Base-by-base conservation (phyloP, 306 rosid genomes). In the Rosa lucieae region DNA sequence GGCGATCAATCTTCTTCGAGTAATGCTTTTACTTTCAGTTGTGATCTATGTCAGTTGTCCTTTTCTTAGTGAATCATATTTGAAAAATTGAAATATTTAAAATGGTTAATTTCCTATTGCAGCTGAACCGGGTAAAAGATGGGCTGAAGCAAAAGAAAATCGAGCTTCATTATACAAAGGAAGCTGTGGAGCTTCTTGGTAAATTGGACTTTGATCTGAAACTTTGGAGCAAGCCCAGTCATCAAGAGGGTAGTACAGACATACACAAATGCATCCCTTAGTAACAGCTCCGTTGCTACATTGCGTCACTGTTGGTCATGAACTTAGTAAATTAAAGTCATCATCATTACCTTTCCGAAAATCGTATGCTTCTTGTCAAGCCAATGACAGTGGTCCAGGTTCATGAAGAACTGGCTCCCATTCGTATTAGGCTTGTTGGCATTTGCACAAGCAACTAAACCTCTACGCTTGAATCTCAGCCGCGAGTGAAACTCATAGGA, bases 401-500 rank as follows among this genome's bases (percentile, higher is more conserved):
- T 87, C 52, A 95, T 58, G 74, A 93, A 93, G 83, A 90, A 95
- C 83, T 93, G 98, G 73, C 97, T 93, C 84, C 97, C 98, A 88
- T 95, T 95, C 39, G 98, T 86, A 82, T 95, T 79, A 0, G 92
- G 84, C 0, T 90, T 49, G 17, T 97, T 93, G 9, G 94, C 48
- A 85, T 86, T 92, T 23, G 99, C 99, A 91, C 94, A 91, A 23
- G 99, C 98, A 47, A 92, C 97, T 74, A 91, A 77, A 53, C 97
- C 99, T 65, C 97, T 84, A 70, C 92, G 98, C 88, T 95, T 95
- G 81, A 95, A 95, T 84, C 94, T 90, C 63, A 93, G 62, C 61
- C 98, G 94, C 11, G 99, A 93, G 74, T 91, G 98, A 76, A 91
- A 91, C 90, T 95, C 99, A 58, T 95, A 97, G 17, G 86, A 79